Evolutionary conservation across 306 rosid species (phyloP).

Genomic region (Sophora flavescens): DNA sequence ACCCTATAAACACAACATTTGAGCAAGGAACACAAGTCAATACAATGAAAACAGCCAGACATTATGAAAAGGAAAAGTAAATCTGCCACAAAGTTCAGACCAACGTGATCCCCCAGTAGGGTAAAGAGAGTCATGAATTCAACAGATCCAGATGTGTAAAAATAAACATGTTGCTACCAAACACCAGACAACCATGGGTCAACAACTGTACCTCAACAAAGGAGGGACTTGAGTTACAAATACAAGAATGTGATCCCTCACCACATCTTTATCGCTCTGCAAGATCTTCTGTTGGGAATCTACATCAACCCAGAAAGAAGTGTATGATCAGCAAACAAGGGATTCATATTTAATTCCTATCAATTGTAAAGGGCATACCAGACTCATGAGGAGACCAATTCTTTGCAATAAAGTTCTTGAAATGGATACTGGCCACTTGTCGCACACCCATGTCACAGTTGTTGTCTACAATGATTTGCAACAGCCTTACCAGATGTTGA

Average conservation of each 20-base stretch:
- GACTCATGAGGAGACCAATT: slow-evolving; percentile 87
- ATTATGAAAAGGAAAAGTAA: background rate
- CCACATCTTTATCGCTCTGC: slow-evolving; percentile 80
- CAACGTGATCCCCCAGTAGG: slow-evolving; percentile 3
- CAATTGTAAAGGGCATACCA: slow-evolving; percentile 55
- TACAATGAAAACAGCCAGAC: background rate
- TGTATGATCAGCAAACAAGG: slow-evolving; percentile 36
- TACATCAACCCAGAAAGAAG: slow-evolving; percentile 46
- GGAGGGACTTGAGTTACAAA: slow-evolving; percentile 91
- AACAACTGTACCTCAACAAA: slow-evolving; percentile 70
- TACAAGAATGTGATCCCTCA: slow-evolving; percentile 82
- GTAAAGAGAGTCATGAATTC: background rate
- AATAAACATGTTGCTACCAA: background rate
- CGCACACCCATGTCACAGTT: slow-evolving; percentile 87
- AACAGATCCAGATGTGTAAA: background rate
- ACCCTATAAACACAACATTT: slow-evolving; percentile 61
- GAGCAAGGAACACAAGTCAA: slow-evolving; percentile 21
- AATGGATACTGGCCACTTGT: slow-evolving; percentile 97
- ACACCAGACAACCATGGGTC: slow-evolving; percentile 5
- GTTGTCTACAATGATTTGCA: slow-evolving; percentile 89
- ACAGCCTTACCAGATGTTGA: slow-evolving; percentile 89
- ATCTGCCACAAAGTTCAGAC: background rate
- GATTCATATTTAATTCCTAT: slow-evolving; percentile 34
- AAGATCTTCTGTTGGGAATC: slow-evolving; percentile 79
- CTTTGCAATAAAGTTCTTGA: slow-evolving; percentile 91